Base-by-base conservation (phyloP, 192 early-diverging fungal genomes). In the Cetraspora pellucida region DNA sequence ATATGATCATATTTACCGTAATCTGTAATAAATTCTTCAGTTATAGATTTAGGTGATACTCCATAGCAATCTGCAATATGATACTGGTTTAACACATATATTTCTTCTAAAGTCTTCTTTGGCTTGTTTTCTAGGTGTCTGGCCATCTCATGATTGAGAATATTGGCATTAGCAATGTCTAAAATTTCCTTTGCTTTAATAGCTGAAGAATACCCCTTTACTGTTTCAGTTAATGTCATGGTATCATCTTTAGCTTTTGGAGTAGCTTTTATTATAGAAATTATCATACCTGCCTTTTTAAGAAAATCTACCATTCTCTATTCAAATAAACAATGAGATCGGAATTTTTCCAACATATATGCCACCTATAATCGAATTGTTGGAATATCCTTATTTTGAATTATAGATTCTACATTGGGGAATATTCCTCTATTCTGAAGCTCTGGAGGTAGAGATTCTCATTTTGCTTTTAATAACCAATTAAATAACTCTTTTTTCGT, bases 401-500 rank as follows among this genome's bases (percentile, higher is more conserved):
- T 55, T 2, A 27, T 65, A 30, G 27, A 28, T 0, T 65, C 63
- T 65, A 65, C 10, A 28, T 65, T 9, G 1, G 63, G 2, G 30
- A 65, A 65, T 65, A 65, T 30, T 27, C 10, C 7, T 27, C 63
- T 43, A 65, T 65, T 65, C 63, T 65, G 63, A 10, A 64, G 43
- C 17, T 68, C 8, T 21, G 6, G 44, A 46, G 44, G 67, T 13
- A 69, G 67, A 69, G 14, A 69, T 69, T 49, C 67, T 44, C 46
- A 16, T 14, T 69, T 69, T 46, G 67, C 67, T 46, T 69, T 49
- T 19, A 49, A 49, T n/a, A 69, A 69, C 67, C 67, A 69, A 23
- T 69, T 8, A 46, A 69, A 69, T 45, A 69, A 69, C 44, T 44
- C 43, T n/a, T 68, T 17, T 68, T 68, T 17, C 7, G 43, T 21